Evolutionary conservation across 768 basidiomycete species (phyloP), one percentile per base, ranked within the genome.

Genomic region (Phaeotremella skinneri): DNA sequence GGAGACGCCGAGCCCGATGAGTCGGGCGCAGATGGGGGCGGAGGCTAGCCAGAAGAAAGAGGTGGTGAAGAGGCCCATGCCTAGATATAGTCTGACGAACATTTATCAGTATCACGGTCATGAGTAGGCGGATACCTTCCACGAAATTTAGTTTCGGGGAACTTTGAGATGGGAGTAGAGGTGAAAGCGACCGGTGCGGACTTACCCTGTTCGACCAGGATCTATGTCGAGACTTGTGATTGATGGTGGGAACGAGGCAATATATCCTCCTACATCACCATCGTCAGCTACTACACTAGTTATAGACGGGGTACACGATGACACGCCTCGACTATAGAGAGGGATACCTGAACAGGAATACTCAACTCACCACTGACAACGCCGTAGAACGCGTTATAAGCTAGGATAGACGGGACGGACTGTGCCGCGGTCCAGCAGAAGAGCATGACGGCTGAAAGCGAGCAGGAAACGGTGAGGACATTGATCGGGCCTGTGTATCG

Each of bases 391-490:
- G 67, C 67, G 27, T 65, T 57, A 48, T 54, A 68, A 20, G 49
- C 56, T 45, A 68, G 26, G 32, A 68, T 57, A 14, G 59, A 57
- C 16, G 57, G 25, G 5, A 57, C 49, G 2, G 48, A 41, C n/a
- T 21, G 58, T 5, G 67, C 63, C 37, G 21, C 62, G 1, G 89
- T 89, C 90, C 89, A 91, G 2, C 79, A 79, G 63, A 84, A 85
- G 0, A 88, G 87, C 43, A 85, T 67, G 27, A 84, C 73, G 0
- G 82, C 86, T 0, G 85, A 83, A 0, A 82, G 39, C 17, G 81
- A 56, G 0, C 83, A 85, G 31, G 85, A 83, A 0, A 87, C 85
- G 11, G 81, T 82, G 81, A 89, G 85, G 29, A 87, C 78, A 61
- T 86, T 90, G 63, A 89, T 79, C 0, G 83, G 73, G 16, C 89